Evolutionary conservation across 2,329 filamentous ascomycete species (phyloP), one percentile per base, ranked within the genome.

Genomic region (Coniella lustricola): DNA sequence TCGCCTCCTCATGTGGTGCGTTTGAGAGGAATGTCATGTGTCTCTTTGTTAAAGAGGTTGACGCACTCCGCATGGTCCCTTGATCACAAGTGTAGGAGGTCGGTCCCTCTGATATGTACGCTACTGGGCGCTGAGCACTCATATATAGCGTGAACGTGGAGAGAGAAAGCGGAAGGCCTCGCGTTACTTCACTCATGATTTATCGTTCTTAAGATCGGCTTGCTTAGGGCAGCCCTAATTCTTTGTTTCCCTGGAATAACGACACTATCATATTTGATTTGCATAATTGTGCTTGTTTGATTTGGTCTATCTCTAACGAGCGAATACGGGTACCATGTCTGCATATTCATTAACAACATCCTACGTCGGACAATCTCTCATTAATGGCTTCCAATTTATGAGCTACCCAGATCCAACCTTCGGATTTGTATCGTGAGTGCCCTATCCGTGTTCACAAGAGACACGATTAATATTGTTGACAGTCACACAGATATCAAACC

Each of bases 341-440:
- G 22, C 38, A 13, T 76, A 76, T 58, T 62, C 67, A 31, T 59
- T 76, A 42, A 59, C 62, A 10, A 65, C 62, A 48, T 73, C 66
- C 18, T 76, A 72, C 46, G 62, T 63, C 17, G 68, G 69, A 38
- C 62, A 67, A 40, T 65, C 68, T 45, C 64, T 76, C 40, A 63
- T 77, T 48, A 65, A 62, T 37, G 66, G 66, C 50, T 79, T 79
- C 60, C 68, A 65, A 54, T 79, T 76, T 62, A 69, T 72, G 51
- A 69, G 71, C 14, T 68, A 66, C 2, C 44, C 54, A 4, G 85
- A 90, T 57, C 82, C 77, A 1, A 87, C 79, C 10, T 65, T 81
- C 54, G 85, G 85, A 38, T 87, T 77, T 57, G 85, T 89, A 21
- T 66, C 73, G 61, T 89, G 80, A 62, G 75, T 75, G 42, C 7